Evolutionary conservation across 768 basidiomycete species (phyloP).

Genomic region (Mycena capillaripes): DNA sequence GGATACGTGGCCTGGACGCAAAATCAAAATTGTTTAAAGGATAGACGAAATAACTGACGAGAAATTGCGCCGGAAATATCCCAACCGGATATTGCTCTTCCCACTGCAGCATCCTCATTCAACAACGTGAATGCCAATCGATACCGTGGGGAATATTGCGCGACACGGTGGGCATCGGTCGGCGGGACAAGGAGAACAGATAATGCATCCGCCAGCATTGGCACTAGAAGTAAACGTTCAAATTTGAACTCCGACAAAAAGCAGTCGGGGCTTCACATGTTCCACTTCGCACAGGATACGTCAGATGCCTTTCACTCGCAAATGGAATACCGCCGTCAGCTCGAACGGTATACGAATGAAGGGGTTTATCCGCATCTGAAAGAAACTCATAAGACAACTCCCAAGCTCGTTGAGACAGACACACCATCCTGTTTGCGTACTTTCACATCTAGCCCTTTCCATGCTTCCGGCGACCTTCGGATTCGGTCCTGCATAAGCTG

Average conservation of each 20-base stretch:
- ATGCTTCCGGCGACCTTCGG: slow-evolving; percentile 44
- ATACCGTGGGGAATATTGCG: slow-evolving; percentile 86
- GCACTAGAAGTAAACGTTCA: slow-evolving; percentile 28
- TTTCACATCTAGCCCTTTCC: slow-evolving; percentile 60
- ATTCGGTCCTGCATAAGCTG: slow-evolving; percentile 43
- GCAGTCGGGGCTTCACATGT: slow-evolving; percentile 36
- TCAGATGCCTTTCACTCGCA: slow-evolving; percentile 46
- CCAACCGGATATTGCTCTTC: slow-evolving; percentile 76
- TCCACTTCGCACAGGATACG: slow-evolving; percentile 44
- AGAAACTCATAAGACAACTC: not conserved
- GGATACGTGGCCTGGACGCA: slow-evolving; percentile 71
- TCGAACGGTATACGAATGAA: slow-evolving; percentile 42
- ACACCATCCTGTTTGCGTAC: slow-evolving; percentile 53
- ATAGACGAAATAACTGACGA: slow-evolving; percentile 59
- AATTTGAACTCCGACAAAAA: not conserved
- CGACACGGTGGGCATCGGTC: slow-evolving; percentile 59
- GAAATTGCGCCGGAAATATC: slow-evolving; percentile 74
- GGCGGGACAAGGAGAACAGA: slow-evolving; percentile 56
- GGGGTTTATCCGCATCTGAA: slow-evolving; percentile 21
- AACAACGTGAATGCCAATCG: slow-evolving; percentile 93
- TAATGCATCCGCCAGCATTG: slow-evolving; percentile 46
- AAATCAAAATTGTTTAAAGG: not conserved
- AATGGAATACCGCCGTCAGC: slow-evolving; percentile 32
- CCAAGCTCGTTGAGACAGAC: not conserved
- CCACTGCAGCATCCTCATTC: slow-evolving; percentile 88